A percentile compares a stretch with the other conserved stretches of the same genome.
phyloP scores from a whole-genome alignment of 169 alveolate species.

The Cryptosporidium parvum region DNA sequence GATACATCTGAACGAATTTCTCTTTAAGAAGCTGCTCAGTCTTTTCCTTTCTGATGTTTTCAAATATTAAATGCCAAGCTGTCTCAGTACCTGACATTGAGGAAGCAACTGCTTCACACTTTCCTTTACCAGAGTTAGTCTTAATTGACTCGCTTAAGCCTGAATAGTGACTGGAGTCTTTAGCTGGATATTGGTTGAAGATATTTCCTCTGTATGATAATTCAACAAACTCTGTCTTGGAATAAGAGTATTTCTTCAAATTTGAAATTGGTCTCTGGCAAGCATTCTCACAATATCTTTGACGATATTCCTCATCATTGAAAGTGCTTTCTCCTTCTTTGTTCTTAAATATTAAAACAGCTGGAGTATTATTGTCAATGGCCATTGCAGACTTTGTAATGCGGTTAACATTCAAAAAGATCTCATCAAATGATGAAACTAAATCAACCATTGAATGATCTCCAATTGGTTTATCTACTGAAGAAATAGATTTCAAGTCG shows the following conservation, averaged over 20 bases:
- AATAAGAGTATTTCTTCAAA: slow-evolving; percentile 33
- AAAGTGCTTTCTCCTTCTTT: neutral
- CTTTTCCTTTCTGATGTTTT: slow-evolving; percentile 13
- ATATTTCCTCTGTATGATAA: slow-evolving; percentile 36
- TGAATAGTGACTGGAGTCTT: slow-evolving; percentile 5
- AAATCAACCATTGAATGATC: slow-evolving; percentile 1
- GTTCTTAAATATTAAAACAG: slow-evolving; percentile 27
- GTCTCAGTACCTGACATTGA: slow-evolving; percentile 21
- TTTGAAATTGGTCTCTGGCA: slow-evolving; percentile 53
- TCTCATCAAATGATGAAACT: slow-evolving; percentile 35
- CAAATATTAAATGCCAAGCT: slow-evolving; percentile 29
- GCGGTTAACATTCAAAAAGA: slow-evolving; percentile 39
- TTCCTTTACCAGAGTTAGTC: slow-evolving; percentile 19
- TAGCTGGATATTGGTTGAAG: slow-evolving; percentile 64
- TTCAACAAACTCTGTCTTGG: slow-evolving; percentile 60
- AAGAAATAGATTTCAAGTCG: slow-evolving; percentile 6
- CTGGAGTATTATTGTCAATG: slow-evolving; percentile 8
- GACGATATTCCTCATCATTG: slow-evolving; percentile 36
- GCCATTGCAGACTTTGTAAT: slow-evolving; percentile 7
- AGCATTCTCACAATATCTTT: slow-evolving; percentile 30
- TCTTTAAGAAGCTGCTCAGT: neutral
- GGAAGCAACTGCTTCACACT: slow-evolving; percentile 9
- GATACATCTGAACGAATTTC: slow-evolving; percentile 15
- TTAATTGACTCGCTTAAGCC: slow-evolving; percentile 5
- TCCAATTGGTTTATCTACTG: slow-evolving; percentile 22